Evolutionary conservation across 2,329 filamentous ascomycete species (phyloP).

Genomic region (Scleromitrula shiraiana): DNA sequence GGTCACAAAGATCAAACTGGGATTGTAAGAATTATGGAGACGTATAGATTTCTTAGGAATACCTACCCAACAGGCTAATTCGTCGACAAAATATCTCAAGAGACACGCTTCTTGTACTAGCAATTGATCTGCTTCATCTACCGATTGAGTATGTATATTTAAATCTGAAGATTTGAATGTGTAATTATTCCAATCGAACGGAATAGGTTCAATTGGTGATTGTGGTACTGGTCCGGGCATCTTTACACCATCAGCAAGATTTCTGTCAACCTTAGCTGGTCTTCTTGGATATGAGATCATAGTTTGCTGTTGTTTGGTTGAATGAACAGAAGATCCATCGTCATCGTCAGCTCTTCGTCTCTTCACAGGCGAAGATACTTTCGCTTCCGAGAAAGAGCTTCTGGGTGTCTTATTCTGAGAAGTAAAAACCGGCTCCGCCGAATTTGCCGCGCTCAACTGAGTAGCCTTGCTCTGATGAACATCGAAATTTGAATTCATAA

Average conservation of each 20-base stretch:
- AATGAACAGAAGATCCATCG: neutral
- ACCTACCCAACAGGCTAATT: constrained; percentile 22
- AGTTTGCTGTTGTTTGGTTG: neutral
- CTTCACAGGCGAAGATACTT: constrained; percentile 6
- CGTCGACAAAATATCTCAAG: constrained; percentile 23
- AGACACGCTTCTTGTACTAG: constrained; percentile 21
- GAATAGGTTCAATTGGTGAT: neutral
- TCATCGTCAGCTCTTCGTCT: constrained; percentile 8
- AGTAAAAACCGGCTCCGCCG: neutral
- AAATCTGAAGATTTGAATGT: neutral
- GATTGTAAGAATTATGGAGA: neutral
- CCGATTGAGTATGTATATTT: neutral
- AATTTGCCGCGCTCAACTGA: neutral
- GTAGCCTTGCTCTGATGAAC: neutral
- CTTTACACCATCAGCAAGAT: neutral
- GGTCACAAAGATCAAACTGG: constrained; percentile 36
- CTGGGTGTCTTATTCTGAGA: neutral
- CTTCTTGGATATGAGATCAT: constrained; percentile 5
- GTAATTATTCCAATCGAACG: neutral
- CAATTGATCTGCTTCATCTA: constrained; percentile 1
- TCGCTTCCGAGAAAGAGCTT: neutral
- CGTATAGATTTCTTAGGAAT: too few species aligned
- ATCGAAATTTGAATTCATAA: neutral
- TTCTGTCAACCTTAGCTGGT: neutral
- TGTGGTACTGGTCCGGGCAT: neutral